Conservation (phyloP, 345 rosid genomes). For the Eutrema heterophyllum region DNA sequence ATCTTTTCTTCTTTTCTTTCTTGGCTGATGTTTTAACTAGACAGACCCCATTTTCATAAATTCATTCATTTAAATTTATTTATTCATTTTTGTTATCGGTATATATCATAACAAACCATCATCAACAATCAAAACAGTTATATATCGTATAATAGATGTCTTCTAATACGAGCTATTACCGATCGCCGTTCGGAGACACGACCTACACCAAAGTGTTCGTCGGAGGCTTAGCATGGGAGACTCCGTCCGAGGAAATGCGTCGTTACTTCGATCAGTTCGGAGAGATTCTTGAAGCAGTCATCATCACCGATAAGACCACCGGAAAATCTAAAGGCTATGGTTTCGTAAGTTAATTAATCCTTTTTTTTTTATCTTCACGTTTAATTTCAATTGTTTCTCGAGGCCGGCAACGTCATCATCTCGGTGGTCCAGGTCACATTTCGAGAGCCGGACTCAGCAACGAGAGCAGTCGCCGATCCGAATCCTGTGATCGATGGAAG, state of each 20-base stretch:
- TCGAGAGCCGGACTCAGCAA: slow-evolving; percentile 84
- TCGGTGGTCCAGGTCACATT: slow-evolving; percentile 60
- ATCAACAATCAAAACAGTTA: background rate
- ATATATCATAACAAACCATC: slow-evolving; percentile 18
- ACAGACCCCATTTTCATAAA: slow-evolving; percentile 23
- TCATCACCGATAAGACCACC: slow-evolving; percentile 72
- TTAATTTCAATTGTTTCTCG: background rate
- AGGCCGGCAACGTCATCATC: background rate
- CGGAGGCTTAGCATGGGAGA: slow-evolving; percentile 97
- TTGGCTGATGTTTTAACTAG: slow-evolving; percentile 18
- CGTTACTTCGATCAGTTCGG: slow-evolving; percentile 84
- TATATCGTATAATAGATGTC: background rate
- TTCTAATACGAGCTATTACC: slow-evolving; percentile 41
- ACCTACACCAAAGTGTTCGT: slow-evolving; percentile 84
- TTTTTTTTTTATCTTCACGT: background rate
- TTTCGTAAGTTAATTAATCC: slow-evolving; percentile 54
- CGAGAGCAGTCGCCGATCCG: slow-evolving; percentile 71
- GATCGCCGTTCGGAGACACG: slow-evolving; percentile 92
- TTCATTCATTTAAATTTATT: slow-evolving; percentile 11
- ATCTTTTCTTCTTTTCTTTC: slow-evolving; percentile 26
- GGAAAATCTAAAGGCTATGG: slow-evolving; percentile 97
- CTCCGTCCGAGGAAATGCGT: slow-evolving; percentile 81
- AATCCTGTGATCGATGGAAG: slow-evolving; percentile 88
- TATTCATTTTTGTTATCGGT: background rate
- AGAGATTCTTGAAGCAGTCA: slow-evolving; percentile 94